Percentiles rank a stretch among this genome's conserved stretches.
Evolutionary conservation across 441 rosid species (phyloP).

Genomic region (Hura crepitans): DNA sequence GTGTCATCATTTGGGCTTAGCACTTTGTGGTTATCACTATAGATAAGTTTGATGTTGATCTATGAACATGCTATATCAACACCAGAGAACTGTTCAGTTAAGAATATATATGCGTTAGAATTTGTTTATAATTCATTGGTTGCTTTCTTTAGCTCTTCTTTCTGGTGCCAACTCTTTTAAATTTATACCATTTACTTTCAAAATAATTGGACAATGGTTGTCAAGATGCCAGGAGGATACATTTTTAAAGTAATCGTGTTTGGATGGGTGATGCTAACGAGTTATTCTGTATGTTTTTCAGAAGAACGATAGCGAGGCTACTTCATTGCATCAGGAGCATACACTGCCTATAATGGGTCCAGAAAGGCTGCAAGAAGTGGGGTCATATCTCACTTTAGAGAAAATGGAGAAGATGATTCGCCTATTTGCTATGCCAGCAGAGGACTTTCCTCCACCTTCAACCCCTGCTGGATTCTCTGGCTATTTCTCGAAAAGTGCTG

Average conservation of each 20-base stretch:
- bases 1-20: too few species aligned
- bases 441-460: conserved; percentile 95
- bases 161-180: neutral
- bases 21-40: neutral
- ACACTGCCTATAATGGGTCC: conserved; percentile 99
- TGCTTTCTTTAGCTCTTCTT: neutral
- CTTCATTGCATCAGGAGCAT: conserved; percentile 89
- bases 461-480: conserved; percentile 96
- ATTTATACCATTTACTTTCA: neutral
- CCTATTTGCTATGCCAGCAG: conserved; percentile 98
- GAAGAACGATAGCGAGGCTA: conserved; percentile 73
- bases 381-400: conserved; percentile 81
- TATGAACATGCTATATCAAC: neutral
- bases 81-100: neutral
- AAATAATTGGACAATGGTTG: neutral
- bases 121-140: neutral
- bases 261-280: conserved; percentile 9
- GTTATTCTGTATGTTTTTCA: conserved; percentile 28
- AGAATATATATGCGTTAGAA: neutral
- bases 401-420: conserved; percentile 90
- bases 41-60: neutral
- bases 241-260: neutral
- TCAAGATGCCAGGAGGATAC: neutral
- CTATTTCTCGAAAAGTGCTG: conserved; percentile 90
- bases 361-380: conserved; percentile 95